These are phyloP conservation scores for Coniella lustricola DNA, from an alignment of 2,329 filamentous ascomycete species.

Conservation along the genomic window DNA sequence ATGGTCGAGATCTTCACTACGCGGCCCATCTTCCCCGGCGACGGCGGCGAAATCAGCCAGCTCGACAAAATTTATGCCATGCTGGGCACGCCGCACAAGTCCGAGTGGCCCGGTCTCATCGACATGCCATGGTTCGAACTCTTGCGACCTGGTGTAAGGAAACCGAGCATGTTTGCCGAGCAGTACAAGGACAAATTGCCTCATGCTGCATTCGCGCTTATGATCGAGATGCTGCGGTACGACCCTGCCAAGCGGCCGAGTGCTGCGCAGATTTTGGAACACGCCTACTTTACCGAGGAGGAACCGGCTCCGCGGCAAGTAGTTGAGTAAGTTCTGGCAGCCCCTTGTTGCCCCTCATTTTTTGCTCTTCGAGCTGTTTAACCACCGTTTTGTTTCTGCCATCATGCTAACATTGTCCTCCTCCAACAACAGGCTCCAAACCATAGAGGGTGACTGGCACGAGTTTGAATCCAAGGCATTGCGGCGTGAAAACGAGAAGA, in stretches of 20 bases:
- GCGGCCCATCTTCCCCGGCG: slow-evolving; percentile 89
- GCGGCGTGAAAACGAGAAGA: slow-evolving; percentile 77
- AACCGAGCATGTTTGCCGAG: slow-evolving; percentile 70
- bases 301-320: slow-evolving; percentile 71
- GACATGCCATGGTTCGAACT: slow-evolving; percentile 98
- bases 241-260: slow-evolving; percentile 79
- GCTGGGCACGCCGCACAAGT: slow-evolving; percentile 76
- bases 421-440: slow-evolving; percentile 51
- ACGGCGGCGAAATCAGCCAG: slow-evolving; percentile 92
- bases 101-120: slow-evolving; percentile 82
- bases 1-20: slow-evolving; percentile 94
- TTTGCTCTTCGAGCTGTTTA: too few relatives aligned
- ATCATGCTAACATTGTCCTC: not conserved
- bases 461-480: slow-evolving; percentile 97
- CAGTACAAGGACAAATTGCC: slow-evolving; percentile 74
- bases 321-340: slow-evolving; percentile 58
- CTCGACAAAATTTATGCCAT: slow-evolving; percentile 94
- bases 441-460: slow-evolving; percentile 92
- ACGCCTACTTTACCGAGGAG: slow-evolving; percentile 82
- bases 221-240: slow-evolving; percentile 80
- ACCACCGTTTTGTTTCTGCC: slow-evolving; percentile 9
- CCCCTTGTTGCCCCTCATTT: too few relatives aligned
- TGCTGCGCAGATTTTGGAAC: slow-evolving; percentile 75
- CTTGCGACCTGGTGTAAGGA: slow-evolving; percentile 68
- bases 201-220: slow-evolving; percentile 73